Evolutionary conservation across 805 yeast species (phyloP), one percentile per base, ranked within the genome.

Genomic region (Saturnispora halmiae): DNA sequence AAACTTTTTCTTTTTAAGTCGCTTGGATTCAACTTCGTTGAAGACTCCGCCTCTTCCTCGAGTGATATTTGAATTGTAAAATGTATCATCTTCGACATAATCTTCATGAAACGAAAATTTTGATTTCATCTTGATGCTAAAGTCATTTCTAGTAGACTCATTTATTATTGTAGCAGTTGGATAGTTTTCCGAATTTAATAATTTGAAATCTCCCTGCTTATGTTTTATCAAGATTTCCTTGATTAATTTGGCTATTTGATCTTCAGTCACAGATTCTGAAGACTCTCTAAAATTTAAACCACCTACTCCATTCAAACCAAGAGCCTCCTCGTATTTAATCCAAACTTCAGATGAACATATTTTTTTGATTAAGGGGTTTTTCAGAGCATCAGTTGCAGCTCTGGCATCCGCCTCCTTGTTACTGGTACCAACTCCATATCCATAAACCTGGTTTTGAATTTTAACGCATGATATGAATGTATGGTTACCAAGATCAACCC

Each of bases 371-470:
- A 43, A 39, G 4, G 50, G 51, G 22, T 48, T 49, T 6, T 32
- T 25, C 41, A 48, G 30, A 2, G 87, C 95, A 41, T 66, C 66
- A 76, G 79, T 79, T 0, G 96, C 96, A 2, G 95, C 95, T 42
- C 81, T 65, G 15, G 75, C 59, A 1, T 94, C 92, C 0, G 96
- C 95, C 30, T 76, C 79, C 53, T 81, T 82, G 8, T 71, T 67
- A 45, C 76, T 79, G 15, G 73, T 69, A 4, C 83, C 96, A 4
- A 58, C 58, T 2, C 95, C 96, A 10, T 59, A 61, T 0, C 94
- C 95, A 20, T 86, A 63, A 6, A 73, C 64, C n/a, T 76, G 82
- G 40, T 70, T 74, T 2, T 69, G 74, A 53, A 84, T 70, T 31
- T 66, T 56, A 85, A 51, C 88, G 77, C 42, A 74, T 69, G 18